These are phyloP conservation scores for Dichotomocladium elegans DNA, from an alignment of 371 early-diverging fungal genomes.

Conservation along the genomic window DNA sequence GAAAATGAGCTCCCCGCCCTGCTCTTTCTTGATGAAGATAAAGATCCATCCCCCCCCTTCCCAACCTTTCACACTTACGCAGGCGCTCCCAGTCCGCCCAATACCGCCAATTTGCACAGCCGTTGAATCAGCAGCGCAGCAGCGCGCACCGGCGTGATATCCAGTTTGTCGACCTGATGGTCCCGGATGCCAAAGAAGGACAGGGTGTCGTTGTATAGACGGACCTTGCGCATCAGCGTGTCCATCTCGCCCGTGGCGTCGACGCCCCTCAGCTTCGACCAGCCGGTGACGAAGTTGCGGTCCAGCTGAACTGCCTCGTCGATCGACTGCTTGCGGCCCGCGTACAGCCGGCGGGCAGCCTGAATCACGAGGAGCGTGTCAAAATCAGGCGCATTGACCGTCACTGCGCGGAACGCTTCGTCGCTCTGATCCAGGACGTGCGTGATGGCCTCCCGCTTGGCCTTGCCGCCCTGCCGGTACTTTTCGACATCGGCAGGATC, in stretches of 20 bases:
- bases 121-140: slow-evolving; percentile 60
- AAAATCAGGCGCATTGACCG: slow-evolving; percentile 91
- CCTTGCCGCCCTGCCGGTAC: slow-evolving; percentile 78
- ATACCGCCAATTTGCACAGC: slow-evolving; percentile 56
- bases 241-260: slow-evolving; percentile 66
- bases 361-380: slow-evolving; percentile 91
- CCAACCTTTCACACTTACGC: slow-evolving; percentile 53
- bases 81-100: slow-evolving; percentile 78
- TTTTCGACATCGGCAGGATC: slow-evolving; percentile 69
- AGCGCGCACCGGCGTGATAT: slow-evolving; percentile 68
- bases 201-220: slow-evolving; percentile 82
- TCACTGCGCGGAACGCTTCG: slow-evolving; percentile 79
- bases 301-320: slow-evolving; percentile 82
- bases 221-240: slow-evolving; percentile 61
- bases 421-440: slow-evolving; percentile 73
- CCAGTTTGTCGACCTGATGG: slow-evolving; percentile 88
- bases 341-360: slow-evolving; percentile 88
- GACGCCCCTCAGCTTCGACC: slow-evolving; percentile 63
- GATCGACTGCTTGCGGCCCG: slow-evolving; percentile 60
- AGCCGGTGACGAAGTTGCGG: slow-evolving; percentile 81
- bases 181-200: slow-evolving; percentile 89
- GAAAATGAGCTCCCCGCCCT: neutral
- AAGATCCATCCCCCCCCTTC: neutral
- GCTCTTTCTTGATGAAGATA: neutral
- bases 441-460: slow-evolving; percentile 78